Evolutionary conservation across 768 basidiomycete species (phyloP), one percentile per base, ranked within the genome.

Genomic region (Boletus subcaerulescens): DNA sequence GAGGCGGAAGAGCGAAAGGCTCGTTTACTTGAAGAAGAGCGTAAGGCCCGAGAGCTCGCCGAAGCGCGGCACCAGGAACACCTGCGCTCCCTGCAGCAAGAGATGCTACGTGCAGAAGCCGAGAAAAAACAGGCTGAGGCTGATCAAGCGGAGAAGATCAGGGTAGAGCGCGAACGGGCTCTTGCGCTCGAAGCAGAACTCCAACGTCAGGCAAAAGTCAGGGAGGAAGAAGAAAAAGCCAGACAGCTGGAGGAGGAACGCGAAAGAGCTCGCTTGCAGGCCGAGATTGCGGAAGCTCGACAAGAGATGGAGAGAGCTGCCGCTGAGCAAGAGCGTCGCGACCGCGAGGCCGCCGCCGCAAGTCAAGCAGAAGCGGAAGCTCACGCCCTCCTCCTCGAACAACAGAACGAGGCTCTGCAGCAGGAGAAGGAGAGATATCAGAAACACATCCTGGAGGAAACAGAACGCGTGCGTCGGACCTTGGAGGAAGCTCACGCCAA

Each of bases 21-120:
- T 24, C 69, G 59, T 24, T 59, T 55, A 12, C 60, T 71, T 3
- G 69, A 71, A 49, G 71, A 71, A 50, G 69, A 72, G 40, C 71
- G 71, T 38, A 65, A 57, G 24, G 58, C 58, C 18, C 55, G 71
- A 31, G 57, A 63, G 26, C 61, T 61, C 9, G 65, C 66, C 15
- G 70, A 71, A 45, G 63, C 60, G 10, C 62, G 38, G 17, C 68
- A 72, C 50, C 66, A 66, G 42, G 61, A 70, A 36, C 69, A 71
- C 51, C 58, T 72, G 10, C 69, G 57, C 22, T 50, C 58, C 22
- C 42, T 71, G 18, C 58, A 69, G 44, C 53, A 65, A 26, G 62
- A 71, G 35, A 64, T 71, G 67, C 18, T 18, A 22, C 64, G 59
- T n/a, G 45, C 52, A 1, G 71, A 68, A 15, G 61, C 47, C 3